A percentile compares a stretch with the other conserved stretches of the same genome.
Evolutionary conservation across 1,284 basidiomycete genomes (phyloP).

Genomic region (Moesziomyces globuligerus): DNA sequence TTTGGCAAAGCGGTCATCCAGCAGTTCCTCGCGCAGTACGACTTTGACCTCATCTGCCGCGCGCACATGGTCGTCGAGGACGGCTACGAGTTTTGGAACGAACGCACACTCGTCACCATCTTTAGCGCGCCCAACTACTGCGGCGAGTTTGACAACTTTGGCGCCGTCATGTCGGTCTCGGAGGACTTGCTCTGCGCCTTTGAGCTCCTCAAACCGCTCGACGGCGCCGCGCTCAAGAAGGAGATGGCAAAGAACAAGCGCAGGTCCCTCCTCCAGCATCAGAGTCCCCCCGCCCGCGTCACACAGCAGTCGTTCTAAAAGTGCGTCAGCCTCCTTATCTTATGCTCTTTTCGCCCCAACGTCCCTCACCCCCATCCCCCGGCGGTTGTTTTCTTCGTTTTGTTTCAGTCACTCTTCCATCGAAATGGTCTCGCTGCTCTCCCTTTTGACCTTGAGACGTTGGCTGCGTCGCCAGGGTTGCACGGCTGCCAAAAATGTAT

Average conservation of each 20-base stretch:
- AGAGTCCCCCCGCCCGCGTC: constrained; percentile 26
- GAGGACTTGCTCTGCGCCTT: constrained; percentile 98
- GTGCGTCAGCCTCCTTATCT: not conserved
- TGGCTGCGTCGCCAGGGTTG: no score
- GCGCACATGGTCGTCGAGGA: constrained; percentile 99
- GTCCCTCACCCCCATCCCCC: not conserved
- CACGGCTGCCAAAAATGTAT: no score
- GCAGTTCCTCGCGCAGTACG: constrained; percentile 82
- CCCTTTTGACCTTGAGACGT: not conserved
- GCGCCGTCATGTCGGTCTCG: constrained; percentile 81
- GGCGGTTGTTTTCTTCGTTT: not conserved
- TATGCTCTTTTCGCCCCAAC: not conserved
- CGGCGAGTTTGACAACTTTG: constrained; percentile 98
- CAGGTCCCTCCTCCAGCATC: constrained; percentile 74
- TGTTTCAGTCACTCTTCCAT: no score
- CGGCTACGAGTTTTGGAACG: constrained; percentile 99
- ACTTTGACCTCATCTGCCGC: constrained; percentile 99
- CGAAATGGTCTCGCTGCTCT: constrained; percentile 7
- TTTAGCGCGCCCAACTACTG: constrained; percentile 95
- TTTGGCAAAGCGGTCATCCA: constrained; percentile 98
- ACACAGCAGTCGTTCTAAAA: constrained; percentile 29
- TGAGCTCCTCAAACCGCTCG: constrained; percentile 91
- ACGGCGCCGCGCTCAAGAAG: constrained; percentile 93
- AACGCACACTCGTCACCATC: constrained; percentile 95
- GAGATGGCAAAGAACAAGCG: constrained; percentile 99